These are phyloP conservation scores for Emergomyces orientalis DNA, from an alignment of 2,329 filamentous ascomycete species.

Conservation along the genomic window DNA sequence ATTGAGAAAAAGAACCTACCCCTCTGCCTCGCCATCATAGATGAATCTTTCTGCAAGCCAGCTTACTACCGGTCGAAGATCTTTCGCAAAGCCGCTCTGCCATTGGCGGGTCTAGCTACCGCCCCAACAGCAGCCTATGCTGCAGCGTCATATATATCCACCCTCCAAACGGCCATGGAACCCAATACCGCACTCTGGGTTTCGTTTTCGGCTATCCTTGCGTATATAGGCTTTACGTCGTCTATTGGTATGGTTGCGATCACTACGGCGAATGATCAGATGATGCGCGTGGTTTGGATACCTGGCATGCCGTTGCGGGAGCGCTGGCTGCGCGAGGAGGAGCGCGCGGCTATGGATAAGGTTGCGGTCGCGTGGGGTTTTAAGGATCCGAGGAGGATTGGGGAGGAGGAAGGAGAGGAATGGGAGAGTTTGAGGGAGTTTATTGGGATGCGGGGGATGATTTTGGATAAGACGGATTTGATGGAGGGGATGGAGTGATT, in stretches of 20 bases:
- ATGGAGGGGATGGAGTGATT: conserved; percentile 81
- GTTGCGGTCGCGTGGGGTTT: conserved; percentile 90
- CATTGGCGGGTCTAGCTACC: conserved; percentile 31
- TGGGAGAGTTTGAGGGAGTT: conserved; percentile 83
- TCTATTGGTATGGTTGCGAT: conserved; percentile 76
- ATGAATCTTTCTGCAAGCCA: conserved; percentile 44
- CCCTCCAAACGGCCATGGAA: conserved; percentile 68
- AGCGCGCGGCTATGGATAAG: conserved; percentile 75
- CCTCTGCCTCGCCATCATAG: conserved; percentile 68
- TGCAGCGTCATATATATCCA: conserved; percentile 57
- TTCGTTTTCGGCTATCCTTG: conserved; percentile 69
- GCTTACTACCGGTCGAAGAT: conserved; percentile 38
- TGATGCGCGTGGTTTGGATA: conserved; percentile 86
- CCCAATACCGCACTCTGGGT: conserved; percentile 62
- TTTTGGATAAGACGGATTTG: conserved; percentile 77
- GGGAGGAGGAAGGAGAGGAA: conserved; percentile 83
- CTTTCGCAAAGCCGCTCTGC: conserved; percentile 33
- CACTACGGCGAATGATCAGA: conserved; percentile 85
- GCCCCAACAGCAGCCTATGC: conserved; percentile 47
- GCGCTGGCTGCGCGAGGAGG: conserved; percentile 82
- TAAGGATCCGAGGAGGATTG: conserved; percentile 65
- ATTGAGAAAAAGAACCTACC: conserved; percentile 70
- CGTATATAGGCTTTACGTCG: conserved; percentile 72
- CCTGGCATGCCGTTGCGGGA: conserved; percentile 69
- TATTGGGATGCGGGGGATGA: conserved; percentile 73